Evolutionary conservation across 2,329 filamentous ascomycete genomes (phyloP).

Genomic region (Penicillium sp.): DNA sequence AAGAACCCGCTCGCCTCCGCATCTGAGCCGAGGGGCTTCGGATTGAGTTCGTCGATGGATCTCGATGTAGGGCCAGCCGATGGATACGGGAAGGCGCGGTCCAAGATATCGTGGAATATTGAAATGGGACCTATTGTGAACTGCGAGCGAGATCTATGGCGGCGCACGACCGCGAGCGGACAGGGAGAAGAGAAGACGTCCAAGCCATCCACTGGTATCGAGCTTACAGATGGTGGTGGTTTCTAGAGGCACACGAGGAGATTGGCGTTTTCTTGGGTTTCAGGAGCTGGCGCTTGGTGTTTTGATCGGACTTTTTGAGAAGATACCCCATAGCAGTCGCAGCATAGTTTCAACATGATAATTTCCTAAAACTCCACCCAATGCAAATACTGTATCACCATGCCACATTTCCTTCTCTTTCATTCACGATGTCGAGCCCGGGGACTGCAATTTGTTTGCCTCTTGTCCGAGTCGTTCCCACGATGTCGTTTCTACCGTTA

Average conservation of each 20-base stretch:
- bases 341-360: conserved; percentile 12
- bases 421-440: conserved; percentile 22
- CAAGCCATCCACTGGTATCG: conserved; percentile 24
- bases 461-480: conserved; percentile 51
- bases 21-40: conserved; percentile 20
- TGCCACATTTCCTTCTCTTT: neutral
- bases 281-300: conserved; percentile 18
- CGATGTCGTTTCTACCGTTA: conserved; percentile 61
- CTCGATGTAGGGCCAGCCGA: conserved; percentile 30
- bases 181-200: conserved; percentile 35
- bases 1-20: conserved; percentile 27
- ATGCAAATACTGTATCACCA: conserved; percentile 6
- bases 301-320: conserved; percentile 22
- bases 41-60: conserved; percentile 25
- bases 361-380: conserved; percentile 17
- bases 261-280: conserved; percentile 10
- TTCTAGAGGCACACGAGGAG: conserved; percentile 19
- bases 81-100: conserved; percentile 24
- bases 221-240: conserved; percentile 24
- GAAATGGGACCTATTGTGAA: conserved; percentile 56
- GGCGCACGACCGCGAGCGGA: conserved; percentile 42
- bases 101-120: conserved; percentile 32
- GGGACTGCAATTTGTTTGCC: conserved; percentile 27
- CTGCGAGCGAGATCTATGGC: conserved; percentile 59
- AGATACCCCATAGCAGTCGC: conserved; percentile 34